Conservation (phyloP, 2,329 filamentous ascomycete species). For the Blumeriella jaapii region DNA sequence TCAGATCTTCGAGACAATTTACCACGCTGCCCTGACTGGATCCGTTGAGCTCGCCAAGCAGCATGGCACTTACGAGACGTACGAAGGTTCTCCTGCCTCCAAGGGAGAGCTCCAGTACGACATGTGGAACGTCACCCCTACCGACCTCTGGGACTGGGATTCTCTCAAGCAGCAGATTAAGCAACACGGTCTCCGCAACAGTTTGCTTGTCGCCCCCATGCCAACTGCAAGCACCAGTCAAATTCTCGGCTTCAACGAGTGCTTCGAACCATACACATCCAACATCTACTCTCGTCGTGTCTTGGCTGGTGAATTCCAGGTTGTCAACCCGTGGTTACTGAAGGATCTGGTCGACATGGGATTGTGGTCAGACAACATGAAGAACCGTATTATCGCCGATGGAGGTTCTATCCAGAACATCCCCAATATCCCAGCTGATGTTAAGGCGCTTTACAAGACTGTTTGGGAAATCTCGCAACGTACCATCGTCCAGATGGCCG, state of each 20-base stretch:
- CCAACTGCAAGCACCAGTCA: constrained; percentile 94
- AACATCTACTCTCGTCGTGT: constrained; percentile 99
- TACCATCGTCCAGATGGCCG: constrained; percentile 92
- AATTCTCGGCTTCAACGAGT: constrained; percentile 98
- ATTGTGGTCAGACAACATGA: constrained; percentile 99
- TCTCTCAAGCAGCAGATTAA: constrained; percentile 82
- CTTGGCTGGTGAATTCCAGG: constrained; percentile 95
- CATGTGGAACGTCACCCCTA: constrained; percentile 93
- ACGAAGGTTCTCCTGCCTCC: constrained; percentile 86
- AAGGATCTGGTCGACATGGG: constrained; percentile 98
- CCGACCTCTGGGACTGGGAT: constrained; percentile 94
- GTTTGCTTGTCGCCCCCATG: constrained; percentile 90
- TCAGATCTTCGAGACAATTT: constrained; percentile 99
- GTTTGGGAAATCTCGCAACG: constrained; percentile 99
- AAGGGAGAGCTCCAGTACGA: constrained; percentile 96
- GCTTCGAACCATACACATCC: constrained; percentile 98
- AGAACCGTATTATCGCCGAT: constrained; percentile 98
- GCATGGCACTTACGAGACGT: constrained; percentile 77
- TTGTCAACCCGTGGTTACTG: constrained; percentile 97
- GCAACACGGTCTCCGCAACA: constrained; percentile 90
- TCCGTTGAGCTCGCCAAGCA: constrained; percentile 79
- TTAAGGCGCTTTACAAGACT: constrained; percentile 98
- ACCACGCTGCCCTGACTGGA: constrained; percentile 85
- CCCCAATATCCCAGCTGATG: constrained; percentile 87
- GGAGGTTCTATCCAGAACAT: constrained; percentile 95